Conservation (phyloP, 352 stramenopile species). For the Pythium myriotylum region DNA sequence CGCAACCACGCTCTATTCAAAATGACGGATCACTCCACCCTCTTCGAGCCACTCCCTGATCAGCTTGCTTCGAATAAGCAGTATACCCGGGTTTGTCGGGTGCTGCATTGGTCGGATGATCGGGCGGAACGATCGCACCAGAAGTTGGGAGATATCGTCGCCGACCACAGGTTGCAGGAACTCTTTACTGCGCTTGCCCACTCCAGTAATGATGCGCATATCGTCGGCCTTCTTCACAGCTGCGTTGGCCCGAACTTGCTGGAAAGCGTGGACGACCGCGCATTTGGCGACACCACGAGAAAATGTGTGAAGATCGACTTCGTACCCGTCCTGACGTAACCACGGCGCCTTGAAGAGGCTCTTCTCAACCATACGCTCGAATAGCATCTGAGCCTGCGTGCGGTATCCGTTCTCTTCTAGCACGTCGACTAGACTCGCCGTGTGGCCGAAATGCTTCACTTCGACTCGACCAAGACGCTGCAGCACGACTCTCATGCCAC, state of each 20-base stretch:
- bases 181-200: conserved; percentile 60
- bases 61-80: conserved; percentile 53
- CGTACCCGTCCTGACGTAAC: conserved; percentile 57
- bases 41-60: conserved; percentile 56
- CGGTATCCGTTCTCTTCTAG: conserved; percentile 57
- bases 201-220: conserved; percentile 73
- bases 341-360: conserved; percentile 45
- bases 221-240: conserved; percentile 37
- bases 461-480: conserved; percentile 44
- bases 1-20: conserved; percentile 11
- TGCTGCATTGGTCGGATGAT: conserved; percentile 53
- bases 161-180: conserved; percentile 65
- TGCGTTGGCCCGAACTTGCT: conserved; percentile 22
- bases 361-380: conserved; percentile 53
- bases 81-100: conserved; percentile 59
- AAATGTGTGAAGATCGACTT: conserved; percentile 76
- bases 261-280: conserved; percentile 65
- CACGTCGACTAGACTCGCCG: conserved; percentile 60
- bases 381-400: conserved; percentile 45
- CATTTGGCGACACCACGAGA: conserved; percentile 67
- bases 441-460: conserved; percentile 47
- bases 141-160: conserved; percentile 52
- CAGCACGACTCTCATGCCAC: conserved; percentile 50
- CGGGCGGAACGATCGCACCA: conserved; percentile 51
- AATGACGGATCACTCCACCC: conserved; percentile 20